Base-by-base conservation (phyloP, 768 basidiomycete genomes). In the Termitomyces titanicus region DNA sequence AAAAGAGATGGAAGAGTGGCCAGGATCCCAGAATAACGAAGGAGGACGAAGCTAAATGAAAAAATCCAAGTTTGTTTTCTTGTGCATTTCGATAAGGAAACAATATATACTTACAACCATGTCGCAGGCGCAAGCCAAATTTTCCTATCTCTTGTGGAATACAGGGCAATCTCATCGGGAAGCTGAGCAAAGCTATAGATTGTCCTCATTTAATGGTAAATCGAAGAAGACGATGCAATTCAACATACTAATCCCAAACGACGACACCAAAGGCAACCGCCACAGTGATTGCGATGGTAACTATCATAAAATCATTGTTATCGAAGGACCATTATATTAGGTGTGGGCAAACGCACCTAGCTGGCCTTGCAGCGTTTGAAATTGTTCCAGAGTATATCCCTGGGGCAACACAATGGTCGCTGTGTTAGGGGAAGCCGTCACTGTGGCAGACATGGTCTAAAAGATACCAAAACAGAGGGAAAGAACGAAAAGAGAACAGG, bases 241-340 rank as follows among this genome's bases (percentile, higher is more conserved):
- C 40, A 35, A 59, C 70, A 38, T 29, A 70, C 69, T 68, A 68
- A 43, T 72, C 70, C 68, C 70, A 72, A 7, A 66, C 51, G n/a
- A 70, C 61, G n/a, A 69, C 54, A 9, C 61, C 68, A 37, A 70
- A 64, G 13, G 66, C 70, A 35, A 68, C 65, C 3, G 64, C 67
- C 40, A 66, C 66, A 39, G 63, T 65, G 25, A 72, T 63, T 40
- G 57, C 57, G 15, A 63, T 59, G 11, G 59, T 58, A 40, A 63
- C 62, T 63, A 39, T n/a, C n/a, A n/a, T n/a, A n/a, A 27, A 20
- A 51, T 35, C 51, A 5, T 12, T n/a, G 44, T 46, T 17, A 29
- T 29, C 29, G 5, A 29, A 39, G 48, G 22, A 40, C 43, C 33
- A 15, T 24, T 40, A 25, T 11, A 50, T 25, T 29, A n/a, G 51